Evolutionary conservation across 768 basidiomycete species (phyloP), one percentile per base, ranked within the genome.

Genomic region (Cystofilobasidium capitatum): DNA sequence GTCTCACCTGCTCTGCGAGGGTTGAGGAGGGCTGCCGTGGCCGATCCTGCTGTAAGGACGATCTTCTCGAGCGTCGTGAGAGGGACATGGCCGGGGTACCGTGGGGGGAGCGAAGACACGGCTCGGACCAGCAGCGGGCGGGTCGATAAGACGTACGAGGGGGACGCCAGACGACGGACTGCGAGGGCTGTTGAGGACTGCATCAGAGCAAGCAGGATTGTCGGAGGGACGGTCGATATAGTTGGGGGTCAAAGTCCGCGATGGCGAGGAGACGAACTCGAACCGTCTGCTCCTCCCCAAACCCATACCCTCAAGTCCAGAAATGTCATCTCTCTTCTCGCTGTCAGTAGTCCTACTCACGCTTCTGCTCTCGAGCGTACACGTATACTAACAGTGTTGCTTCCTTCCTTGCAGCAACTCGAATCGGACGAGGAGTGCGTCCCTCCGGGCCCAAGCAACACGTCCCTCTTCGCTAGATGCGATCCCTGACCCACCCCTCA

Each of bases 41-140:
- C 92, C 17, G 89, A 88, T 12, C 96, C 96, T 17, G 84, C 83
- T 13, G 91, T 86, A 57, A 97, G 82, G 70, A 98, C 83, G 14
- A 85, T 84, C 75, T 87, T 88, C 77, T 97, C 89, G 72, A 92
- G 85, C 73, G 81, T 79, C 74, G 82, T 88, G 51, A 98, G 80
- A 16, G 88, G 89, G 66, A 93, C 37, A 49, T 69, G 68, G 29
- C 68, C 68, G 3, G 68, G 68, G 35, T 69, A 69, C 6, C 62
- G 55, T 29, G 68, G 66, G 8, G 66, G 66, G 39, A 68, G 62
- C 36, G 58, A 59, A 35, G 65, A 60, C 35, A 61, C 58, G 20
- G 35, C 31, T 3, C 64, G 55, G 31, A 55, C 29, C 29, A 55
- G 51, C 51, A 13, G 29, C 29, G 33, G n/a, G n/a, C 6, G 16